Conservation (phyloP, 2,329 filamentous ascomycete genomes). For the Trichoderma brevicompactum region DNA sequence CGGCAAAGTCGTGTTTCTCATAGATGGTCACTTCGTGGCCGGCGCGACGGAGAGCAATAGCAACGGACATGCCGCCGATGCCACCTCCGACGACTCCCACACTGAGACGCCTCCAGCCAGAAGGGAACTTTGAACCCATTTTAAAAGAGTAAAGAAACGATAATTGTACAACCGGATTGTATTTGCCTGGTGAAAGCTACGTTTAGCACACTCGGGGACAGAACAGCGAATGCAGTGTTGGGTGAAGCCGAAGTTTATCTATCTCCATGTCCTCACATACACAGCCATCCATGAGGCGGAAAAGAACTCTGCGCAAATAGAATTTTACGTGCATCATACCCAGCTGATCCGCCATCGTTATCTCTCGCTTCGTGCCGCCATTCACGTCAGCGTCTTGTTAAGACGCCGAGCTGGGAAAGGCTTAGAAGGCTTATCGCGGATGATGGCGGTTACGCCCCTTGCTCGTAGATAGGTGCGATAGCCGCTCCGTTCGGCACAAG, state of each 20-base stretch:
- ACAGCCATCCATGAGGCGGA: constrained; percentile 5
- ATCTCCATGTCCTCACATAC: background rate
- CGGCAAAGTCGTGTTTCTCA: constrained; percentile 67
- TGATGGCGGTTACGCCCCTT: constrained; percentile 20
- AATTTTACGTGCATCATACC: background rate
- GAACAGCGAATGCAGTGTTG: background rate
- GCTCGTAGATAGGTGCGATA: constrained; percentile 8
- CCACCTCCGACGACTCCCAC: constrained; percentile 53
- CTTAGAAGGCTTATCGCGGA: constrained; percentile 22
- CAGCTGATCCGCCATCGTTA: background rate
- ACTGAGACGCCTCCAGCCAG: constrained; percentile 51
- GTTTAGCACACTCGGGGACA: background rate
- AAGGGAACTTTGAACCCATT: constrained; percentile 36
- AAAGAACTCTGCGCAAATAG: constrained; percentile 13
- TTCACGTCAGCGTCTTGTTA: constrained; percentile 13
- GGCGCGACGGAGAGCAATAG: constrained; percentile 52
- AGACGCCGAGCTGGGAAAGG: constrained; percentile 4
- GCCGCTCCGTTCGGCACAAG: constrained; percentile 17
- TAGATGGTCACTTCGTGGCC: constrained; percentile 63
- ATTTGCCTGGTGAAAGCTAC: background rate
- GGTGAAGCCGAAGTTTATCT: constrained; percentile 19
- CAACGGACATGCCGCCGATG: constrained; percentile 53
- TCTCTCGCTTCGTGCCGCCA: constrained; percentile 9
- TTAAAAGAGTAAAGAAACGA: background rate
- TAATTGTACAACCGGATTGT: background rate